Conservation (phyloP, 164 flowering plant genomes). For the Tetrastigma voinierianum region DNA sequence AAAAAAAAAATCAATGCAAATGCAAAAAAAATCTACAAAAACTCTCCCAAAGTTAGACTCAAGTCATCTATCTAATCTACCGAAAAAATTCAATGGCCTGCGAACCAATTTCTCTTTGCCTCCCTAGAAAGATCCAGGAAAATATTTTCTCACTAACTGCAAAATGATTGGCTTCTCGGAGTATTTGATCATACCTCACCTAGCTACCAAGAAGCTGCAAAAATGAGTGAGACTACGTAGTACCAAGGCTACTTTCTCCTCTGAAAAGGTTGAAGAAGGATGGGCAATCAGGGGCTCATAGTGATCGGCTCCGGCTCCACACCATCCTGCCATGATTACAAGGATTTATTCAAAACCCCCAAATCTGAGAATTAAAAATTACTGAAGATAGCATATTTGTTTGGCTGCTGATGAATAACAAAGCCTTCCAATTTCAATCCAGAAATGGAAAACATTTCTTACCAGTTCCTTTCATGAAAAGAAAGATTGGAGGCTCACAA, state of each 20-base stretch:
- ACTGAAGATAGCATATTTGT: neutral
- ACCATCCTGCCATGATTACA: conserved; percentile 62
- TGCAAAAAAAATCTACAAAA: conserved; percentile 10
- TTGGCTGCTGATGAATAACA: neutral
- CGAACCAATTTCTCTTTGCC: conserved; percentile 27
- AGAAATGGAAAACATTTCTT: neutral
- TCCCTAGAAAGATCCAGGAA: conserved; percentile 9
- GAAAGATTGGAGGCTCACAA: conserved; percentile 67
- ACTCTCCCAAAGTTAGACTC: conserved; percentile 29
- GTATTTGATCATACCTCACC: no score
- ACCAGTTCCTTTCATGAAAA: conserved; percentile 99
- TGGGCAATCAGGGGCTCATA: conserved; percentile 90
- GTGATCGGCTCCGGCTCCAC: conserved; percentile 96
- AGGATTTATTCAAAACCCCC: neutral
- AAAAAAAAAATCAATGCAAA: conserved; percentile 17
- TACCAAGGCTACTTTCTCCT: conserved; percentile 78
- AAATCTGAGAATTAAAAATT: neutral
- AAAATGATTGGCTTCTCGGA: neutral
- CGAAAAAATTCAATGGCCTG: no score
- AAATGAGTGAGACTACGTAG: conserved; percentile 42
- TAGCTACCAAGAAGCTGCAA: conserved; percentile 48
- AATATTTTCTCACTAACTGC: conserved; percentile 30
- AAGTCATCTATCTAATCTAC: conserved; percentile 22
- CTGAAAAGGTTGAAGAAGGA: conserved; percentile 46
- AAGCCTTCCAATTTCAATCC: neutral